Base-by-base conservation (phyloP, 805 yeast species). In the Jamesozyma lodderae region DNA sequence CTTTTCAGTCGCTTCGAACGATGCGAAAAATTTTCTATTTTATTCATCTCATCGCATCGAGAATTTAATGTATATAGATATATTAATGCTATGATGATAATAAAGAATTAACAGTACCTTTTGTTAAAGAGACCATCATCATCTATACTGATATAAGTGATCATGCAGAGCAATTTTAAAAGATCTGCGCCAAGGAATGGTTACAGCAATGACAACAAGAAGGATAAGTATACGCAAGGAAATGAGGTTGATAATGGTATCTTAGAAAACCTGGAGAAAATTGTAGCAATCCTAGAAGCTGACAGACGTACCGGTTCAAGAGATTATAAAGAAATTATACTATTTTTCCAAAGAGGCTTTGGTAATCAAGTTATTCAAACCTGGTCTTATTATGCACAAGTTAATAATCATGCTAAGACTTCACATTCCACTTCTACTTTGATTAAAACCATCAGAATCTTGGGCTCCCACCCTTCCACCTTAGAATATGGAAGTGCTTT, bases 381-480 rank as follows among this genome's bases (percentile, higher is more conserved):
- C 4, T 72, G 76, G 75, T 65, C 72, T 2, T 69, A 64, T 43
- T 67, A 57, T 43, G 66, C 72, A 0, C 70, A 64, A 42, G 55
- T 57, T 28, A 60, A 77, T 49, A 77, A 79, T 41, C 78, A 75
- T 50, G 52, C 63, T 2, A 69, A 67, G 34, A 68, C 77, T 44
- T 63, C 74, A 0, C 63, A 60, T 16, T 40, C 70, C 3, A 65
- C 80, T 0, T 57, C 60, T 1, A 59, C 62, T 13, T 44, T 81
- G 6, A 51, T 67, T 1, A 68, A 60, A 31, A 41, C 69, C 0
- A 34, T 72, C 6, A 44, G 50, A 19, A 29, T 55, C 9, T 40
- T 62, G 9, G 46, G 46, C 11, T 31, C 45, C 6, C 49, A 40
- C 21, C 31, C 41, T 8, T 18, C 41, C 9, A 49, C 48, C 13